A percentile compares a stretch with the other conserved stretches of the same genome.
Conservation (phyloP, 2,329 filamentous ascomycete species). For the Ustulina deusta region DNA sequence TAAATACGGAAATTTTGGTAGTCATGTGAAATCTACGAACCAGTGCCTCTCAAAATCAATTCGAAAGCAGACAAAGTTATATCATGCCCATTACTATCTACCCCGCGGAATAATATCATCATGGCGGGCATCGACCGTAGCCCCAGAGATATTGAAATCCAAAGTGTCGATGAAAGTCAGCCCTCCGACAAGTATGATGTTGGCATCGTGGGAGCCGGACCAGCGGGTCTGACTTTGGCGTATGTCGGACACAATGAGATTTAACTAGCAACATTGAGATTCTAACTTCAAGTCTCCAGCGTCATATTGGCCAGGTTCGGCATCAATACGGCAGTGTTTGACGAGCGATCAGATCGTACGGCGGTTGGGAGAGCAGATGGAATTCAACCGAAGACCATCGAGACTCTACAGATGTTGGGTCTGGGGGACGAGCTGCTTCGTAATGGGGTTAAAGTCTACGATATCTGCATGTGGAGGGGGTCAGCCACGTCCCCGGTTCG, state of each 20-base stretch:
- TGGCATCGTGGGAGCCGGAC: constrained; percentile 67
- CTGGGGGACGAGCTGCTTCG: constrained; percentile 76
- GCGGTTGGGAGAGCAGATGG: constrained; percentile 74
- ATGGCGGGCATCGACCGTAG: neutral
- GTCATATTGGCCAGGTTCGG: constrained; percentile 70
- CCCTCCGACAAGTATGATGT: constrained; percentile 49
- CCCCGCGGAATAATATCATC: neutral
- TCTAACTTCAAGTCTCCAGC: constrained; percentile 51
- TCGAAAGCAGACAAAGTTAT: neutral
- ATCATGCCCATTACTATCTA: neutral
- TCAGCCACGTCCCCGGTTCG: constrained; percentile 64
- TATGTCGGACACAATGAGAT: constrained; percentile 40
- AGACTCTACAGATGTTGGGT: constrained; percentile 79
- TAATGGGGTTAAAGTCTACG: constrained; percentile 76
- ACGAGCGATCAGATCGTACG: constrained; percentile 76
- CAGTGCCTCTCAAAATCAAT: neutral
- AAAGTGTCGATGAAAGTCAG: neutral
- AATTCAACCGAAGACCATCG: constrained; percentile 81
- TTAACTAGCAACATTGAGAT: neutral
- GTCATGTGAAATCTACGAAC: neutral
- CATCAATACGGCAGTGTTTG: constrained; percentile 73
- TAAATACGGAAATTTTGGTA: neutral
- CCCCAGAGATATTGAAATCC: neutral
- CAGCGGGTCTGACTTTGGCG: constrained; percentile 67
- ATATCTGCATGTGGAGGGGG: constrained; percentile 79